A percentile compares a stretch with the other conserved stretches of the same genome.
Conservation (phyloP, 768 basidiomycete genomes). For the Termitomyces sp. region DNA sequence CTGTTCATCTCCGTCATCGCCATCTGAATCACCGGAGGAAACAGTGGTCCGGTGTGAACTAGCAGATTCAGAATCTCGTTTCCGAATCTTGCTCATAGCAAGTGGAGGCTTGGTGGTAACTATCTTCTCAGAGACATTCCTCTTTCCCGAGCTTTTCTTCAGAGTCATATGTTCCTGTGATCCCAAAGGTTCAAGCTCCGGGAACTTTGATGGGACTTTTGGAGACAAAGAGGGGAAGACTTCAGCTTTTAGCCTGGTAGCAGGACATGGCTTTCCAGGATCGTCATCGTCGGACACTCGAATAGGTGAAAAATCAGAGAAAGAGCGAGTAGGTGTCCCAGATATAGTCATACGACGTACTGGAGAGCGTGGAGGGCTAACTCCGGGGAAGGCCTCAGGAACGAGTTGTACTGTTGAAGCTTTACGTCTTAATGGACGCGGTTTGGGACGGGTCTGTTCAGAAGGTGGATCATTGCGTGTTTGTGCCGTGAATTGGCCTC, state of each 20-base stretch:
- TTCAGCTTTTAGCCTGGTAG: conserved; percentile 15
- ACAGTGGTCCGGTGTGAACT: neutral
- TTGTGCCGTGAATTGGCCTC: neutral
- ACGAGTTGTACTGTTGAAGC: neutral
- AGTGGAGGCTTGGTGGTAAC: neutral
- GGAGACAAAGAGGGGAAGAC: conserved; percentile 23
- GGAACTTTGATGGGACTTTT: conserved; percentile 8
- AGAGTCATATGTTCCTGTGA: neutral
- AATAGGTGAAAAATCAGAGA: neutral
- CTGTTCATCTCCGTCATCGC: neutral
- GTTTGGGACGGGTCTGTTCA: conserved; percentile 13
- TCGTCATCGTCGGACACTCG: neutral
- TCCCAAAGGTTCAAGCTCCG: neutral
- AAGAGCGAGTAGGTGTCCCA: conserved; percentile 4
- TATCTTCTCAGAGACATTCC: conserved; percentile 9
- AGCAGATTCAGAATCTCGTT: neutral
- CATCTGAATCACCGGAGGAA: conserved; percentile 5
- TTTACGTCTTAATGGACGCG: conserved; percentile 9
- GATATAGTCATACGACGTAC: conserved; percentile 13
- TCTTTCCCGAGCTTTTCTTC: conserved; percentile 5
- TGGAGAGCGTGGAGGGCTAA: conserved; percentile 8
- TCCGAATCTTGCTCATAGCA: neutral
- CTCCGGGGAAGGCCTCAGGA: conserved; percentile 1
- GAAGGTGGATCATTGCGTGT: neutral
- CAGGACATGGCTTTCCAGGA: neutral